Conservation (phyloP, 208 protist species). For the Balamuthia mandrillaris region DNA sequence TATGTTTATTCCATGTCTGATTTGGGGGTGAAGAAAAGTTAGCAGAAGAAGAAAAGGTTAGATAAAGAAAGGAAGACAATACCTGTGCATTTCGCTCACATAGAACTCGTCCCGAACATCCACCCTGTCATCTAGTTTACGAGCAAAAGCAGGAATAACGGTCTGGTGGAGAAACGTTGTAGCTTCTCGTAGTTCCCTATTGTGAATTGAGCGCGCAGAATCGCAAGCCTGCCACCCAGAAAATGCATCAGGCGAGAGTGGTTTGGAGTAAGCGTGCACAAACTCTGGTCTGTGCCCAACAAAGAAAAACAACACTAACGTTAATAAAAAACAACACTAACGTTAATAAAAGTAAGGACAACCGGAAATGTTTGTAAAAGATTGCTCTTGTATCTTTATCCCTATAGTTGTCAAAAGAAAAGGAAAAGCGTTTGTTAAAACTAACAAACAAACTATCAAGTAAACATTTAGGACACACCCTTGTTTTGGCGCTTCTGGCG, state of each 20-base stretch:
- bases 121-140: not conserved
- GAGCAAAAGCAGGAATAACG: not conserved
- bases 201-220: not conserved
- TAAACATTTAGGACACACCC: no score
- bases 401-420: no score
- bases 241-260: not conserved
- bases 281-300: constrained; percentile 16
- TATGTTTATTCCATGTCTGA: not conserved
- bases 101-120: constrained; percentile 21
- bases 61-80: not conserved
- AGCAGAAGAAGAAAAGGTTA: no score
- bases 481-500: not conserved
- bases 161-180: not conserved
- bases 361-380: no score
- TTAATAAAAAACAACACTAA: no score
- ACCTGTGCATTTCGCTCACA: not conserved
- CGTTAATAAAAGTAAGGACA: no score
- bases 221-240: constrained; percentile 4
- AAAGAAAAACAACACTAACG: no score
- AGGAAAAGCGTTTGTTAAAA: no score
- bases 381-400: no score
- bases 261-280: not conserved
- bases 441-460: no score
- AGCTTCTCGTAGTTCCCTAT: not conserved
- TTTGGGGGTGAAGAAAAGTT: not conserved